Conservation (phyloP, 2,329 filamentous ascomycete species). For the Calonectria hongkongensis region DNA sequence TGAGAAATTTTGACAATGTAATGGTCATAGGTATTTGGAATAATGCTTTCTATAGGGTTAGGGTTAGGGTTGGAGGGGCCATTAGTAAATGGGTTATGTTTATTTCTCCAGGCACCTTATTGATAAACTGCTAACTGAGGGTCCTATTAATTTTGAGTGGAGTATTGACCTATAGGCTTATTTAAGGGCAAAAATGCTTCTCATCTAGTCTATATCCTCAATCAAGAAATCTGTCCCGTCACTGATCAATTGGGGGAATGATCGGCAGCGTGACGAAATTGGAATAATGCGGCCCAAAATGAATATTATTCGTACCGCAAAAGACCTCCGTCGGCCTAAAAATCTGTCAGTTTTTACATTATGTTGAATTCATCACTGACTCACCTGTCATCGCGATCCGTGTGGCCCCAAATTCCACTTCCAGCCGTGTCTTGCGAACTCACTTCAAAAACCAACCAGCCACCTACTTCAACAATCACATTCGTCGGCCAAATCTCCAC, state of each 20-base stretch:
- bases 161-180: no score
- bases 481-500: slow-evolving; percentile 2
- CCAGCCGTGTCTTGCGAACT: slow-evolving; percentile 5
- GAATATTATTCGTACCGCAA: not conserved
- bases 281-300: slow-evolving; percentile 8
- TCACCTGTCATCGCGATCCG: not conserved
- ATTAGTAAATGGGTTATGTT: no score
- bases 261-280: not conserved
- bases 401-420: not conserved
- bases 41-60: no score
- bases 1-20: no score
- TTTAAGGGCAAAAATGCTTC: no score
- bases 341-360: not conserved
- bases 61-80: no score
- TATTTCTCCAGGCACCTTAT: no score
- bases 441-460: not conserved
- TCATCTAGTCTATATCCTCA: no score
- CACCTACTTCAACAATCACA: not conserved
- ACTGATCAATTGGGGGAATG: not conserved
- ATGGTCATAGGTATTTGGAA: no score
- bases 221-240: not conserved
- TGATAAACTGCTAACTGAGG: no score
- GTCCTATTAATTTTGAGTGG: no score
- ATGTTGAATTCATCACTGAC: no score
- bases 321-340: not conserved